These are phyloP conservation scores for Apiotrichum siamense DNA, from an alignment of 1,284 basidiomycete species.

Conservation along the genomic window DNA sequence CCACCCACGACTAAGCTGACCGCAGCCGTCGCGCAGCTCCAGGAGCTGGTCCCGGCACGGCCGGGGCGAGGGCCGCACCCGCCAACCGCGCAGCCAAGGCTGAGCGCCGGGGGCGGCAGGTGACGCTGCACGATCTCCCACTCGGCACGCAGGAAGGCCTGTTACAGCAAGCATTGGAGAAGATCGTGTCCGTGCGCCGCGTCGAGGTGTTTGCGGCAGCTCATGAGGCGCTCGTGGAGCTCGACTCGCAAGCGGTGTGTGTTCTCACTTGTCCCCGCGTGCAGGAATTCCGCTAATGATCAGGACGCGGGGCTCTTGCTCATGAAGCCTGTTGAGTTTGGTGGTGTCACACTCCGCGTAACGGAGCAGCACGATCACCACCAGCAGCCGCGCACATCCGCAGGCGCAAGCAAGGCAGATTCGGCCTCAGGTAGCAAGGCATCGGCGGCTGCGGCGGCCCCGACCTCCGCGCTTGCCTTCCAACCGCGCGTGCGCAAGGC, in stretches of 20 bases:
- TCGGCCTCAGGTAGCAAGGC: not conserved
- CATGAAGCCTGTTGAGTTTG: constrained; percentile 64
- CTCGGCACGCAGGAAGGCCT: constrained; percentile 71
- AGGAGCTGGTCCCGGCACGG: not conserved
- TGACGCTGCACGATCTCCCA: constrained; percentile 71
- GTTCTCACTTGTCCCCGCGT: too few relatives aligned
- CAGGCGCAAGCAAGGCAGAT: not conserved
- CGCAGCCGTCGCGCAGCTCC: not conserved
- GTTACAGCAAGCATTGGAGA: constrained; percentile 79
- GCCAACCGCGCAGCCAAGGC: constrained; percentile 37
- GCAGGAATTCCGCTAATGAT: too few relatives aligned
- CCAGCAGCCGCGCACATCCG: not conserved
- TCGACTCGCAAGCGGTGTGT: constrained; percentile 55
- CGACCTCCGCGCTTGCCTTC: constrained; percentile 17
- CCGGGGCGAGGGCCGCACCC: not conserved
- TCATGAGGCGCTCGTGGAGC: constrained; percentile 68
- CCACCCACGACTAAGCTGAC: too few relatives aligned
- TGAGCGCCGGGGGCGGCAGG: constrained; percentile 55
- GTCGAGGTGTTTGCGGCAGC: constrained; percentile 66
- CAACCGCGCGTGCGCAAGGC: constrained; percentile 29
- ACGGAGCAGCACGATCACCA: not conserved
- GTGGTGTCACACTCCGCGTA: constrained; percentile 44
- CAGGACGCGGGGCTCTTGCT: constrained; percentile 70
- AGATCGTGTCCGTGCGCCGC: constrained; percentile 62
- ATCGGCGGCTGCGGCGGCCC: not conserved